Evolutionary conservation across 2,329 filamentous ascomycete species (phyloP).

Genomic region (Graphium sp.): DNA sequence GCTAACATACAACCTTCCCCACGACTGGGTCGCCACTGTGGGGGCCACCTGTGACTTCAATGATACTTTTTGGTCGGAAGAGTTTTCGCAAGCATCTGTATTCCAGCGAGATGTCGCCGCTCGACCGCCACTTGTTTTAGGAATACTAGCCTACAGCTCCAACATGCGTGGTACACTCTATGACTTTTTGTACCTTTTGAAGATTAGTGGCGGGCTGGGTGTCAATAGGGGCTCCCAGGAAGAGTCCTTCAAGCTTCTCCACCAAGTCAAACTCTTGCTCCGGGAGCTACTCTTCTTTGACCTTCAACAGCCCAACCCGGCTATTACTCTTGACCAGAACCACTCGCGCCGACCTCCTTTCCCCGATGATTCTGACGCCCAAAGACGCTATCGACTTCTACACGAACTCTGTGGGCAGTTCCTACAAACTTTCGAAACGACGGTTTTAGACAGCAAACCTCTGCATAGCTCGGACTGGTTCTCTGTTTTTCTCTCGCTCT

Average conservation of each 20-base stretch:
- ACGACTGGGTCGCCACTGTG: constrained; percentile 21
- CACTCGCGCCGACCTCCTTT: constrained; percentile 8
- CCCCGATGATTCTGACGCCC: constrained; percentile 25
- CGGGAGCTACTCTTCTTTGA: constrained; percentile 38
- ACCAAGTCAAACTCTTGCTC: constrained; percentile 35
- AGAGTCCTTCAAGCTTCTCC: constrained; percentile 29
- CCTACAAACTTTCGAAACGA: constrained; percentile 32
- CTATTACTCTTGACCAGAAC: constrained; percentile 17
- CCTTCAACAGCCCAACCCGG: constrained; percentile 28
- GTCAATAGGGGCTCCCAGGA: constrained; percentile 30
- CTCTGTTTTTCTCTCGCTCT: constrained; percentile 34
- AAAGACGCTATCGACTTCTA: constrained; percentile 28
- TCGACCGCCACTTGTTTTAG: constrained; percentile 29
- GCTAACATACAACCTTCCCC: constrained; percentile 22
- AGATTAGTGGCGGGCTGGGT: constrained; percentile 28
- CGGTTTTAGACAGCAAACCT: constrained; percentile 19
- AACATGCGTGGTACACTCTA: constrained; percentile 30
- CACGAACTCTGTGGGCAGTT: constrained; percentile 33
- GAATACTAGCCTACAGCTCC: constrained; percentile 31
- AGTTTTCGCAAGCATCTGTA: constrained; percentile 8
- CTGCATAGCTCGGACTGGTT: constrained; percentile 27
- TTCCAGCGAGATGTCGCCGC: constrained; percentile 16
- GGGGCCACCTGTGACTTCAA: constrained; percentile 31
- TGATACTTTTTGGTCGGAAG: constrained; percentile 40
- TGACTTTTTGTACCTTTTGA: constrained; percentile 34